These are phyloP conservation scores for Aphanomyces astaci DNA, from an alignment of 352 stramenopile genomes.

Conservation along the genomic window DNA sequence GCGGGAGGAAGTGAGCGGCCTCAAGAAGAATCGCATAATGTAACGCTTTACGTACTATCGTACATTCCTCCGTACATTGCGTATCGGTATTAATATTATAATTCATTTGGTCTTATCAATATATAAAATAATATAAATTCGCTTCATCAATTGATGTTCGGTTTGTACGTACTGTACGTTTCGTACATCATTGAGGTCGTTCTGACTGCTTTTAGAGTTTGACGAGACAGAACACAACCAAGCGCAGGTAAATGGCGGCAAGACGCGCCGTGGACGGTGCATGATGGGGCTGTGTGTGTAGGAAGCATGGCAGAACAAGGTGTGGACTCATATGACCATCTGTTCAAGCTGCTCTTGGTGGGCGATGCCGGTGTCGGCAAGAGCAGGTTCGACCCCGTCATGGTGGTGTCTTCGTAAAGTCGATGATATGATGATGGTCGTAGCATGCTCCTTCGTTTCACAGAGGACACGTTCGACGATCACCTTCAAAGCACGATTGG, in stretches of 20 bases:
- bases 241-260: background rate
- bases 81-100: background rate
- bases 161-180: background rate
- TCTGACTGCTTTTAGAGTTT: background rate
- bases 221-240: background rate
- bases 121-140: too few species aligned
- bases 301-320: conserved; percentile 6
- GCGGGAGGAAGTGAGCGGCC: background rate
- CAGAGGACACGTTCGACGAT: conserved; percentile 97
- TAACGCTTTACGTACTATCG: background rate
- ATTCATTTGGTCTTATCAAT: too few species aligned
- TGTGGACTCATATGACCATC: conserved; percentile 86
- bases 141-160: background rate
- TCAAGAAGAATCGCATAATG: too few species aligned
- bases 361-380: conserved; percentile 97
- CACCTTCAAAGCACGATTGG: conserved; percentile 97
- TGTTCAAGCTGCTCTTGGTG: conserved; percentile 98
- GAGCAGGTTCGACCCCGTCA: conserved; percentile 61
- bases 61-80: background rate
- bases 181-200: background rate
- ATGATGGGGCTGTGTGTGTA: background rate
- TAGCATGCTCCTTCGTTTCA: conserved; percentile 97
- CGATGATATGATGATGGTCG: background rate
- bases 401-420: too few species aligned
- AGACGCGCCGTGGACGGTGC: background rate